Evolutionary conservation across 257 asterid species (phyloP), one percentile per base, ranked within the genome.

Genomic region (Solanum arcanum): DNA sequence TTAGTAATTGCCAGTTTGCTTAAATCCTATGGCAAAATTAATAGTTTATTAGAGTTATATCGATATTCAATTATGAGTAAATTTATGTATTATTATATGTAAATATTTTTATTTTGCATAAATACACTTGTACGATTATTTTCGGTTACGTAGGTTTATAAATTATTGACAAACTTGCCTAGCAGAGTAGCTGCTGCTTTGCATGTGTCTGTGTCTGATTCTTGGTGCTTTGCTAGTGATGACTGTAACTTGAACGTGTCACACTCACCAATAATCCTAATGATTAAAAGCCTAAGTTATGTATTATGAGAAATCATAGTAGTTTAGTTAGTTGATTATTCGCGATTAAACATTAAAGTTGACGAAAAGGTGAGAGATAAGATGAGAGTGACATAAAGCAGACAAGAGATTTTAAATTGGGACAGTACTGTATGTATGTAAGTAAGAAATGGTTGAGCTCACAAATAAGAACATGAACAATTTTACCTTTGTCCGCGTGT

Each of bases 281-380:
- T 88, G 83, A 86, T 87, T 85, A 86, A 41, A 81, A 78, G 41
- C 86, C 64, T 72, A 83, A 86, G 37, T 27, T 78, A 88, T 52
- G 6, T 52, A 9, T 52, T 18, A 52, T 3, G 20, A 16, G 5
- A 21, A 49, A 52, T 52, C 10, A 10, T 18, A 52, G 4, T 52
- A 52, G 3, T 56, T 56, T 18, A 18, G n/a, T 52, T 52, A 4
- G 11, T 52, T 9, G n/a, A 52, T 9, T 16, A 16, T 52, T 3
- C 1, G 23, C 1, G 18, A 91, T 91, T n/a, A 62, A 93, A 91
- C 90, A 87, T 87, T 86, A 91, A 91, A 89, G 87, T 90, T 91
- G 88, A 87, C 84, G 35, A 91, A 86, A 86, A 72, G 64, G 31
- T 70, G 59, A 15, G 64, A 52, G 87, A 87, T 87, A 78, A 77